Percentiles rank a stretch among this genome's conserved stretches.
Conservation (phyloP, 192 early-diverging fungal genomes). For the Entophlyctis luteolus region DNA sequence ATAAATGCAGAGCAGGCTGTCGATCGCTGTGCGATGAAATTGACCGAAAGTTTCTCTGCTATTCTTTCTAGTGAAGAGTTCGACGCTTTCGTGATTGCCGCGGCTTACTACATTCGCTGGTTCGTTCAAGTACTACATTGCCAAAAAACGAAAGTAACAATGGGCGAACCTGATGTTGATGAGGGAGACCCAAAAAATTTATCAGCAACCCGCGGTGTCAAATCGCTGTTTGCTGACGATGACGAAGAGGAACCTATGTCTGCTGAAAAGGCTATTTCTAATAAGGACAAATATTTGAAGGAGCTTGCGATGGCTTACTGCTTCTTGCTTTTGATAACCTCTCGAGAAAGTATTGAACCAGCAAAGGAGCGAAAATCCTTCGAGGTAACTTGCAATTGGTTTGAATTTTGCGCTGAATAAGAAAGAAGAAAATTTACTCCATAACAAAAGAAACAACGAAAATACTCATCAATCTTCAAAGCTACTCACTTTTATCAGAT, state of each 20-base stretch:
- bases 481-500: slow-evolving; percentile 26
- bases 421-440: slow-evolving; percentile 37
- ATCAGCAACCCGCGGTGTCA: not conserved
- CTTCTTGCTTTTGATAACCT: slow-evolving; percentile 43
- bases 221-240: slow-evolving; percentile 1
- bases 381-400: slow-evolving; percentile 32
- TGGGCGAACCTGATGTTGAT: not conserved
- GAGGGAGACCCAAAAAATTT: not conserved
- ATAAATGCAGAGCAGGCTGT: not conserved
- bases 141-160: slow-evolving; percentile 2
- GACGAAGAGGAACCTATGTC: not conserved
- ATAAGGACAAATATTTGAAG: slow-evolving; percentile 12
- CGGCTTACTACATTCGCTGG: slow-evolving; percentile 19
- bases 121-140: slow-evolving; percentile 2
- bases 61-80: slow-evolving; percentile 32
- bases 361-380: slow-evolving; percentile 47
- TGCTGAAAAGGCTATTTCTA: slow-evolving; percentile 2
- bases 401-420: not conserved
- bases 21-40: not conserved
- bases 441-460: slow-evolving; percentile 38
- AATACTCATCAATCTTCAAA: slow-evolving; percentile 21
- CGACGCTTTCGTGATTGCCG: slow-evolving; percentile 33
- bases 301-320: slow-evolving; percentile 44
- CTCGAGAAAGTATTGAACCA: slow-evolving; percentile 27
- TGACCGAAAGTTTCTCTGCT: slow-evolving; percentile 22